phyloP scores from a whole-genome alignment of 352 stramenopile species.

The Globisporangium spiculum region DNA sequence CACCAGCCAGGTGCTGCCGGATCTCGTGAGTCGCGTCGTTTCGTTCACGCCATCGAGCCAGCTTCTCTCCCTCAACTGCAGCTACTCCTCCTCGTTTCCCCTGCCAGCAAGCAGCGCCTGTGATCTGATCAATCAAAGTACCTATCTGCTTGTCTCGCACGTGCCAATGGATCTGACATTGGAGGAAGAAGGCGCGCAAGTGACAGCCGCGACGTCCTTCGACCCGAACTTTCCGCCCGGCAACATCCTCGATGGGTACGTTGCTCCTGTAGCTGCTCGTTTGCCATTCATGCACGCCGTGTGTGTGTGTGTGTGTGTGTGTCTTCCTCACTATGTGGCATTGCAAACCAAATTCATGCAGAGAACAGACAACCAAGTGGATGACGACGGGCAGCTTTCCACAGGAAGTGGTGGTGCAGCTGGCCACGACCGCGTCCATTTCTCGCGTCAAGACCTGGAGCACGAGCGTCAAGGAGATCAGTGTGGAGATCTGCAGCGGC shows the following conservation, averaged over 20 bases:
- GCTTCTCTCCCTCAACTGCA: background rate
- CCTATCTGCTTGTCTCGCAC: background rate
- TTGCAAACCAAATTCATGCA: conserved; percentile 17
- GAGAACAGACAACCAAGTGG: conserved; percentile 78
- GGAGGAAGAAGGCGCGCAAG: conserved; percentile 78
- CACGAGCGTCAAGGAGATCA: conserved; percentile 69
- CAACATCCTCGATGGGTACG: conserved; percentile 81
- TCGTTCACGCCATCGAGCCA: background rate
- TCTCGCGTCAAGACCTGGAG: conserved; percentile 81
- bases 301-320: no score
- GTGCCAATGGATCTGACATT: conserved; percentile 69
- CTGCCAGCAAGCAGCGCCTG: background rate
- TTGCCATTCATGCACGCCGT: background rate
- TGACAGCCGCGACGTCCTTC: conserved; percentile 78
- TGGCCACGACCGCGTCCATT: conserved; percentile 72
- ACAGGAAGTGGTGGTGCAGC: conserved; percentile 78
- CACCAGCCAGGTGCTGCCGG: background rate
- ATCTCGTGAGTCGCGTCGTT: conserved; percentile 6
- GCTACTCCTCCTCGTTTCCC: background rate
- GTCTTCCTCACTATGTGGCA: background rate
- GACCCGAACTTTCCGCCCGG: conserved; percentile 61
- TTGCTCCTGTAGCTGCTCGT: background rate
- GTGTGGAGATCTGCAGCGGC: conserved; percentile 63
- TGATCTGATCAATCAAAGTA: background rate
- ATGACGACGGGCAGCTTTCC: conserved; percentile 79